Conservation (phyloP, 768 basidiomycete species). For the Calocera cornea region DNA sequence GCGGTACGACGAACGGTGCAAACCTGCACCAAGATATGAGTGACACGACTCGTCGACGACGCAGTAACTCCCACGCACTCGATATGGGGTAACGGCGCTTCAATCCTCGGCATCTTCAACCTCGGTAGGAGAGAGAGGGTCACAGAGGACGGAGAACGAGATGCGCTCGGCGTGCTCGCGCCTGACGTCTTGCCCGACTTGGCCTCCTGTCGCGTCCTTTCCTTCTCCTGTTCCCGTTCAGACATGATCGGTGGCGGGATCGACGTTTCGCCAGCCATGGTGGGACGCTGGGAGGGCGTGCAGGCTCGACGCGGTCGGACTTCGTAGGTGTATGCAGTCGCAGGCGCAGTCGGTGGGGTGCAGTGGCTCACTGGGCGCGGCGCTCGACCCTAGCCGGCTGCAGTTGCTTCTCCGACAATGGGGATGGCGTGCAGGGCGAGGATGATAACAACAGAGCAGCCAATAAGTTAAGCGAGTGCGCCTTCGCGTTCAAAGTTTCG, state of each 20-base stretch:
- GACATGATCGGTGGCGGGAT: neutral
- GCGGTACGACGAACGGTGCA: slow-evolving; percentile 74
- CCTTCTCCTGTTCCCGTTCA: neutral
- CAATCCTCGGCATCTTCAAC: slow-evolving; percentile 3
- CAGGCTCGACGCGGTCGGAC: neutral
- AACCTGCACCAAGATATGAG: slow-evolving; percentile 31
- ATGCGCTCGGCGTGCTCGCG: neutral
- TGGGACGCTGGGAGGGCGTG: neutral
- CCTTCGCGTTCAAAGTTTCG: neutral
- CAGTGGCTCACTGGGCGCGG: neutral
- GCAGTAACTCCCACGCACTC: neutral
- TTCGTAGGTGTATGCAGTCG: neutral
- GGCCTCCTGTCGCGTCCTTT: neutral
- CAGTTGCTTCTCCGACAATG: neutral
- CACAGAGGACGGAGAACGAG: neutral
- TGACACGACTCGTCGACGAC: neutral
- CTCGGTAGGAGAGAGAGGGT: neutral
- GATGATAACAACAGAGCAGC: neutral
- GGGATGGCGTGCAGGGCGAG: neutral
- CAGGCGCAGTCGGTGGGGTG: neutral
- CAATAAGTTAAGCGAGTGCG: neutral
- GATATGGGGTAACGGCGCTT: slow-evolving; percentile 5
- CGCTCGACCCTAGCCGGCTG: neutral
- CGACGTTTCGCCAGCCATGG: neutral
- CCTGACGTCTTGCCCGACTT: neutral